phyloP scores from a whole-genome alignment of 2,329 filamentous ascomycete genomes.

The Cytospora chrysosperma region DNA sequence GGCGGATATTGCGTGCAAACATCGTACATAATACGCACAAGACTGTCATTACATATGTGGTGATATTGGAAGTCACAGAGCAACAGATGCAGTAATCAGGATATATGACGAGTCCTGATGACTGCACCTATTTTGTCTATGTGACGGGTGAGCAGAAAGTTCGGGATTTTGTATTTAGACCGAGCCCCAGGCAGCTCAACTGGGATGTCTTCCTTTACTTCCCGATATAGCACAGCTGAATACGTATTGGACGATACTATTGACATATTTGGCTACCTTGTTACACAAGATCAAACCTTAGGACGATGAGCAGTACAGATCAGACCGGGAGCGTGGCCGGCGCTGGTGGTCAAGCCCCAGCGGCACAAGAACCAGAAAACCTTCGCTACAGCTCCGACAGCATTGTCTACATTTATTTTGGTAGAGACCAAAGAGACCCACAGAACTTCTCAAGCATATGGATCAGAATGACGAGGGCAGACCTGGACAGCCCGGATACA shows the following conservation, averaged over 20 bases:
- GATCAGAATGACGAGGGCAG: not conserved
- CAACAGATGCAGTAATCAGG: no score
- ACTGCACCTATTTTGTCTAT: not conserved
- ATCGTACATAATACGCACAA: no score
- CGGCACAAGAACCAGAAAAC: not conserved
- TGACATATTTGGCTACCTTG: no score
- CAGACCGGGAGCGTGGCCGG: not conserved
- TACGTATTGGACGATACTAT: no score
- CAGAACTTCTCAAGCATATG: not conserved
- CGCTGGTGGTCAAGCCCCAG: not conserved
- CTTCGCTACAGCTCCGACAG: not conserved
- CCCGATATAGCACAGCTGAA: not conserved
- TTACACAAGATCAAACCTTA: no score
- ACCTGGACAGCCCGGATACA: not conserved
- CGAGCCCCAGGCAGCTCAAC: not conserved
- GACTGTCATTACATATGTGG: no score
- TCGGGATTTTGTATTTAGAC: not conserved
- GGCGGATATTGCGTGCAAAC: no score
- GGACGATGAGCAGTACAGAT: not conserved
- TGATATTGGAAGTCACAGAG: no score
- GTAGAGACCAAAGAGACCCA: not conserved
- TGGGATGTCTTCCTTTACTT: not conserved
- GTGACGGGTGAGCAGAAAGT: not conserved
- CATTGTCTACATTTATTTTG: not conserved
- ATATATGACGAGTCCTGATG: not conserved